Conservation (phyloP, 2,329 filamentous ascomycete genomes). For the Epichloe baconii region DNA sequence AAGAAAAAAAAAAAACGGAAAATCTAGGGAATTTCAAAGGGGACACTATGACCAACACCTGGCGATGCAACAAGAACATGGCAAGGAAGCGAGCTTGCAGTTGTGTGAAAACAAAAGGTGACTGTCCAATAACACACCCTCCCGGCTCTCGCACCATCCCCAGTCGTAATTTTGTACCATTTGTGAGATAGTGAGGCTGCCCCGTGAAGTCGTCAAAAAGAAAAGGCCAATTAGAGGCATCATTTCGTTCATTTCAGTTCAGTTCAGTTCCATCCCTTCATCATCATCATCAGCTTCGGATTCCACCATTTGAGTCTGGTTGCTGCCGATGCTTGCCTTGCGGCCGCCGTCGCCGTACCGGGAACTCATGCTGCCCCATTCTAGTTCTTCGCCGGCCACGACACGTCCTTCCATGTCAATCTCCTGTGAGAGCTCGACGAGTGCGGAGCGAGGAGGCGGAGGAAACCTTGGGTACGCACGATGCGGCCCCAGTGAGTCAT, state of each 20-base stretch:
- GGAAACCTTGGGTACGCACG: slow-evolving; percentile 78
- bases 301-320: slow-evolving; percentile 42
- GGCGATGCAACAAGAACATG: too few species aligned
- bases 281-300: slow-evolving; percentile 48
- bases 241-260: background rate
- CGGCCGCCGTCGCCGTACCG: slow-evolving; percentile 33
- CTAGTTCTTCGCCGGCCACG: slow-evolving; percentile 72
- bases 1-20: too few species aligned
- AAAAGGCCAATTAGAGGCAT: background rate
- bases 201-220: background rate
- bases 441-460: slow-evolving; percentile 60
- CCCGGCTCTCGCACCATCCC: background rate
- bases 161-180: background rate
- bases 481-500: slow-evolving; percentile 91
- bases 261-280: slow-evolving; percentile 47
- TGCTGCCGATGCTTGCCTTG: slow-evolving; percentile 49
- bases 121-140: background rate
- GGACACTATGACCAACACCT: too few species aligned
- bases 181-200: background rate
- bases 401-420: slow-evolving; percentile 89
- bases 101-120: too few species aligned
- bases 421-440: slow-evolving; percentile 88
- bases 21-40: too few species aligned
- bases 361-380: slow-evolving; percentile 35
- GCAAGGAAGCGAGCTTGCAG: too few species aligned